These are phyloP conservation scores for Tremella mesenterica DNA, from an alignment of 768 basidiomycete genomes.

Conservation along the genomic window DNA sequence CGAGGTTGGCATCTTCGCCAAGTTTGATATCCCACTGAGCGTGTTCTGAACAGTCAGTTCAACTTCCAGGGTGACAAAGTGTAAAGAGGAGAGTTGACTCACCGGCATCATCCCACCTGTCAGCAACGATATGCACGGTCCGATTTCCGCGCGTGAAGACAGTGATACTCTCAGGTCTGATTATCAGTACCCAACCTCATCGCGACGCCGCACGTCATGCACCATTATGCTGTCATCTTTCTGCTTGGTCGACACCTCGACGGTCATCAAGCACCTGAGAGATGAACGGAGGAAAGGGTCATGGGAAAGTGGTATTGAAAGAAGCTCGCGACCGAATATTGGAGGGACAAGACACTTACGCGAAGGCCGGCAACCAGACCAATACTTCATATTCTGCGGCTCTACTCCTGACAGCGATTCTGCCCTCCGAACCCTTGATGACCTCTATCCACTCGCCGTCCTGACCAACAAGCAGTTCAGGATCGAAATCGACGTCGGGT, in stretches of 20 bases:
- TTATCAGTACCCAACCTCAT: background rate
- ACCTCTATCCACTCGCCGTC: constrained; percentile 28
- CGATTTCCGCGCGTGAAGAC: constrained; percentile 19
- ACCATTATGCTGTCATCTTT: too few species aligned
- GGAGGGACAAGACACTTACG: constrained; percentile 19
- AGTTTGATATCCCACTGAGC: constrained; percentile 38
- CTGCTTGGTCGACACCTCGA: too few species aligned
- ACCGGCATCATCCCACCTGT: constrained; percentile 37
- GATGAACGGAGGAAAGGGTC: too few species aligned
- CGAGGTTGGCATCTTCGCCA: constrained; percentile 31
- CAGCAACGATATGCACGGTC: constrained; percentile 32
- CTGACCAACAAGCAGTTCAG: constrained; percentile 21
- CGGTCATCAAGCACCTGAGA: too few species aligned
- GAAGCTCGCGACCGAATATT: too few species aligned
- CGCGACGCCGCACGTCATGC: too few species aligned
- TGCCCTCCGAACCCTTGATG: constrained; percentile 32
- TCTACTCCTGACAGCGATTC: constrained; percentile 30
- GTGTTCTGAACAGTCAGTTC: constrained; percentile 25
- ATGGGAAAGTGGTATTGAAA: too few species aligned
- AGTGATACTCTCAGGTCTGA: constrained; percentile 30
- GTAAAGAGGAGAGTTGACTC: constrained; percentile 1
- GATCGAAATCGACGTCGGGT: constrained; percentile 30
- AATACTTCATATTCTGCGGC: constrained; percentile 21
- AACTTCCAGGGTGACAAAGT: background rate
- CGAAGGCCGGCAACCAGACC: constrained; percentile 35